These are phyloP conservation scores for Pilatotrama ljubarskyi DNA, from an alignment of 768 basidiomycete genomes.

Conservation along the genomic window DNA sequence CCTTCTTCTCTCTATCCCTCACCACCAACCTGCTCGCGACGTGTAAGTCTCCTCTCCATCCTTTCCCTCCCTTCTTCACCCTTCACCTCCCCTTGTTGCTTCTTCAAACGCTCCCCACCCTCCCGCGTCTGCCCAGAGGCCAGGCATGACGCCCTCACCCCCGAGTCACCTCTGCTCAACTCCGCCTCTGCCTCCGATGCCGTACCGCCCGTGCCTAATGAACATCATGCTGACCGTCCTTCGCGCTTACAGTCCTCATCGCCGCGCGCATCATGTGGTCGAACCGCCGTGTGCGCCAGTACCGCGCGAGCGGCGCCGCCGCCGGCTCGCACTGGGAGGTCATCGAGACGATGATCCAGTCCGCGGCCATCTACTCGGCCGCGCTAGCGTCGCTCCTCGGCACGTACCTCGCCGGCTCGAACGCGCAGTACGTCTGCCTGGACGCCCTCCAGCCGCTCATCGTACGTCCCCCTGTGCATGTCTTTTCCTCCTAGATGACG, in stretches of 20 bases:
- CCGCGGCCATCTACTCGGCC: constrained; percentile 19
- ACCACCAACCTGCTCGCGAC: constrained; percentile 18
- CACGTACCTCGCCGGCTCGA: constrained; percentile 20
- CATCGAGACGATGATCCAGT: constrained; percentile 19
- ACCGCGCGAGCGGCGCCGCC: constrained; percentile 3
- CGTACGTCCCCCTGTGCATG: neutral
- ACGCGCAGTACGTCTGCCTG: constrained; percentile 19
- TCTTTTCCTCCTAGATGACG: neutral
- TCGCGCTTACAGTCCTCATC: constrained; percentile 10
- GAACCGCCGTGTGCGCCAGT: constrained; percentile 14
- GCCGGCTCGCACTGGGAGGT: constrained; percentile 14
- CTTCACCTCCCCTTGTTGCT: neutral
- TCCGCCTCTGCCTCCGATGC: neutral
- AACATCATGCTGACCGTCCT: neutral
- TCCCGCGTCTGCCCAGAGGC: neutral
- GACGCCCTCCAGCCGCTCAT: constrained; percentile 21
- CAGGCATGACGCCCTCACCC: too few species aligned
- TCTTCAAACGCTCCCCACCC: neutral
- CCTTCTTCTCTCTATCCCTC: constrained; percentile 19
- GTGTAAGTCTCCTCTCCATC: neutral
- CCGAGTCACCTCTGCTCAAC: too few species aligned
- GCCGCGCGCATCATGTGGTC: constrained; percentile 18
- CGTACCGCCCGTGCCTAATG: neutral
- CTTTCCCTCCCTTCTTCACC: neutral
- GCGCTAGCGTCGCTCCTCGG: constrained; percentile 18